Conservation (phyloP, 495 filamentous ascomycete genomes). For the Trypethelium eluteriae region DNA sequence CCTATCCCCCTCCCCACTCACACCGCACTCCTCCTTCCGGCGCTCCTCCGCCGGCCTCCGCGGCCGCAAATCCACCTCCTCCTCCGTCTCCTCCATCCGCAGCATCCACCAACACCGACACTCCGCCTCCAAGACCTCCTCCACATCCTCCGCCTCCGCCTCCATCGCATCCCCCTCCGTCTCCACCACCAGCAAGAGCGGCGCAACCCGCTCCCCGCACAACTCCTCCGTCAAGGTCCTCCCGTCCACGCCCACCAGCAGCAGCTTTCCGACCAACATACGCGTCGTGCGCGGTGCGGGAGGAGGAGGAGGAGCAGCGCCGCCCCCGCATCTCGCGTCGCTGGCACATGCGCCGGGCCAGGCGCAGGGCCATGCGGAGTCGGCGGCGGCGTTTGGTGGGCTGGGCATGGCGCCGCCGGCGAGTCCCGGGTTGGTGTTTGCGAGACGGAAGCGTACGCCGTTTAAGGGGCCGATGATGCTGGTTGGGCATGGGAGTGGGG, state of each 20-base stretch:
- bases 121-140: conserved; percentile 87
- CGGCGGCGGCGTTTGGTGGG: conserved; percentile 37
- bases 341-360: too few species aligned
- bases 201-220: conserved; percentile 43
- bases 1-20: conserved; percentile 80
- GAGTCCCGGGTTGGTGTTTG: conserved; percentile 67
- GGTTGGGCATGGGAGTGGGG: conserved; percentile 15
- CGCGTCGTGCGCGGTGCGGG: conserved; percentile 60
- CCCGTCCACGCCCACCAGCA: conserved; percentile 70
- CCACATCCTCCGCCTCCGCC: conserved; percentile 71
- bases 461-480: conserved; percentile 82
- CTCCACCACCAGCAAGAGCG: conserved; percentile 38
- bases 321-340: too few species aligned
- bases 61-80: conserved; percentile 92
- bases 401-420: conserved; percentile 29
- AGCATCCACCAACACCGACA: conserved; percentile 77
- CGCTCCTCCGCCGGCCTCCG: conserved; percentile 68
- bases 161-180: conserved; percentile 58
- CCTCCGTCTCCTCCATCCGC: conserved; percentile 85
- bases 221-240: conserved; percentile 86
- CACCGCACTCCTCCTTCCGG: conserved; percentile 75
- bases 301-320: too few species aligned
- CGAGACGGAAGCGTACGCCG: conserved; percentile 76
- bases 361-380: conserved; percentile 9
- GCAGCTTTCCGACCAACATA: conserved; percentile 75